Percentiles rank a stretch among this genome's conserved stretches.
Evolutionary conservation across 2,329 filamentous ascomycete species (phyloP).

Genomic region (Trichoderma koningii): DNA sequence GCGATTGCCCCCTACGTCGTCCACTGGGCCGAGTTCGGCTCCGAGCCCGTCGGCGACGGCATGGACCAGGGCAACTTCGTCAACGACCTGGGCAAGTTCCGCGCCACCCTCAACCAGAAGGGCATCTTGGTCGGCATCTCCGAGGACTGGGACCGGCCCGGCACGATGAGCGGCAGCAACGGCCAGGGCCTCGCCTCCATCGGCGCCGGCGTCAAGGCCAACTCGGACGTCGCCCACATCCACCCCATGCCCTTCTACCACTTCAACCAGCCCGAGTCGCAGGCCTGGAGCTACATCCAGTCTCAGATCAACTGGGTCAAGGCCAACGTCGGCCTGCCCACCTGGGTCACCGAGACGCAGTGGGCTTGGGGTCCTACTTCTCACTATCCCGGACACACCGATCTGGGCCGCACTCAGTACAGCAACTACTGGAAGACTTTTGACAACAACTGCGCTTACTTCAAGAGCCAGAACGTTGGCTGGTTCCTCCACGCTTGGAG

Average conservation of each 20-base stretch:
- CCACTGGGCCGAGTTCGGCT: constrained; percentile 32
- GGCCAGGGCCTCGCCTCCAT: constrained; percentile 25
- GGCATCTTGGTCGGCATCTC: constrained; percentile 30
- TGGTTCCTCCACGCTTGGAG: constrained; percentile 32
- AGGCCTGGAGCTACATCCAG: constrained; percentile 31
- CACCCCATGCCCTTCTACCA: constrained; percentile 33
- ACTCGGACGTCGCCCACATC: constrained; percentile 32
- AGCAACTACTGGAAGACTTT: constrained; percentile 30
- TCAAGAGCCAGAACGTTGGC: constrained; percentile 28
- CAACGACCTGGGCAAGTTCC: constrained; percentile 30
- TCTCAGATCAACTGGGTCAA: constrained; percentile 29
- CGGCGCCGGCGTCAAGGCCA: constrained; percentile 29
- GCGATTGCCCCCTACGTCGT: constrained; percentile 31
- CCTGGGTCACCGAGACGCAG: constrained; percentile 30
- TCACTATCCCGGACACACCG: constrained; percentile 29
- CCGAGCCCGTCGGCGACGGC: constrained; percentile 32
- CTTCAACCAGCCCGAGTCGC: constrained; percentile 24
- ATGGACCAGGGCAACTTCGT: constrained; percentile 32
- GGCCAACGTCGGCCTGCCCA: constrained; percentile 29
- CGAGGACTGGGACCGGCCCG: constrained; percentile 32
- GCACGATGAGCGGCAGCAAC: constrained; percentile 28
- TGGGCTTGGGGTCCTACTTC: constrained; percentile 31
- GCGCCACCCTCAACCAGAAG: constrained; percentile 25
- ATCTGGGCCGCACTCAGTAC: constrained; percentile 29
- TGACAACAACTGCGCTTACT: constrained; percentile 32